A percentile compares a stretch with the other conserved stretches of the same genome.
These are phyloP conservation scores for Venturia aucupariae DNA, from an alignment of 2,329 filamentous ascomycete species.

Conservation along the genomic window DNA sequence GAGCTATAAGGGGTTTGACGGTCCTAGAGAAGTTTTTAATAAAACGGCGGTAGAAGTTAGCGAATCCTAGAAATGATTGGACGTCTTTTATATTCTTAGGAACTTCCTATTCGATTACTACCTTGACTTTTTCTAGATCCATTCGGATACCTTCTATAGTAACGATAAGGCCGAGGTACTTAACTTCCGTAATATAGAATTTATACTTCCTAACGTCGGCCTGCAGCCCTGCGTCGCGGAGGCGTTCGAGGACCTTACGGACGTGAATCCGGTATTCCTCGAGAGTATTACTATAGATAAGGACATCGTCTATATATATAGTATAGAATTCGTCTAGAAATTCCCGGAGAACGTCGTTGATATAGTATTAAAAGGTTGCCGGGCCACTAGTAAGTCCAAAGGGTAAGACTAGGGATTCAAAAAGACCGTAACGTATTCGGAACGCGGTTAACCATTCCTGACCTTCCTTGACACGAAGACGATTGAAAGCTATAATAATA, in stretches of 20 bases:
- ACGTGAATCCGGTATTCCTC: constrained; percentile 9
- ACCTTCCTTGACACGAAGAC: constrained; percentile 24
- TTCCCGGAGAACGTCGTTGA: constrained; percentile 20
- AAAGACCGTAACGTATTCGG: constrained; percentile 25
- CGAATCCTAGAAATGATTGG: constrained; percentile 23
- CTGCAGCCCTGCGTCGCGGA: constrained; percentile 14
- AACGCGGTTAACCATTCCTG: constrained; percentile 29
- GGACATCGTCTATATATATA: constrained; percentile 21
- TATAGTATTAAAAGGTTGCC: constrained; percentile 18
- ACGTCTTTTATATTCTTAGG: constrained; percentile 17
- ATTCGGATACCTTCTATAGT: constrained; percentile 19
- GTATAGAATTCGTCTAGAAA: constrained; percentile 19
- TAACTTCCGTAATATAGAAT: constrained; percentile 23
- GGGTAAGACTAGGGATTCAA: constrained; percentile 26
- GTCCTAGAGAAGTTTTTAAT: constrained; percentile 19
- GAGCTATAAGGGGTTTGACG: constrained; percentile 15
- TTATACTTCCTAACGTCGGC: constrained; percentile 20
- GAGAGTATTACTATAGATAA: constrained; percentile 17
- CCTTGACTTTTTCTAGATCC: constrained; percentile 18
- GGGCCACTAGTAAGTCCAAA: constrained; percentile 18
- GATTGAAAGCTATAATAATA: constrained; percentile 21
- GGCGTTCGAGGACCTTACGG: constrained; percentile 11
- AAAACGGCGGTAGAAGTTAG: constrained; percentile 25
- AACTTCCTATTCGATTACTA: constrained; percentile 18
- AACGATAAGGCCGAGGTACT: constrained; percentile 22